Conservation (phyloP, 257 asterid genomes). For the Prunella vulgaris region DNA sequence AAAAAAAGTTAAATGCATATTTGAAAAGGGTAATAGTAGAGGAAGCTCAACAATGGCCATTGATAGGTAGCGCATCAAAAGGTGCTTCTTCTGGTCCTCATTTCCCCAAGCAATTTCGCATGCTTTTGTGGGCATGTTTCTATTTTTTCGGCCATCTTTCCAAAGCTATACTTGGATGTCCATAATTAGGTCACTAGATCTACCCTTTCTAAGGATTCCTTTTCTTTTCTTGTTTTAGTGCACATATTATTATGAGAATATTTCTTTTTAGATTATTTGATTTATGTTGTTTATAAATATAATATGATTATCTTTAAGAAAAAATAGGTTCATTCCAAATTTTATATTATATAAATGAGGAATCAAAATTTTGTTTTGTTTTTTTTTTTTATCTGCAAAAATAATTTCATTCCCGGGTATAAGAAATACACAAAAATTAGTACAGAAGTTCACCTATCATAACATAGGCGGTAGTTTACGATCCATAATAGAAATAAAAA, state of each 20-base stretch:
- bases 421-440: no score
- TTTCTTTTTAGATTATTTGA: neutral
- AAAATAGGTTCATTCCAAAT: no score
- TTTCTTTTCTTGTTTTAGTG: neutral
- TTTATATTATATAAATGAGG: no score
- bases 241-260: neutral
- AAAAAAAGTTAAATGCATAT: neutral
- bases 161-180: neutral
- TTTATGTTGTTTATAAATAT: no score
- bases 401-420: no score
- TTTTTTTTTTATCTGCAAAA: no score
- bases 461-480: no score
- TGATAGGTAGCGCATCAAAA: constrained; percentile 4
- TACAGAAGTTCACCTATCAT: no score
- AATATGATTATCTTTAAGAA: no score
- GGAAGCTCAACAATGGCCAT: neutral
- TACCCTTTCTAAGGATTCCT: neutral
- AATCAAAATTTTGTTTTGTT: no score
- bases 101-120: constrained; percentile 18
- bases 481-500: no score
- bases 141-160: constrained; percentile 1
- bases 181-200: neutral
- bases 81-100: constrained; percentile 11
- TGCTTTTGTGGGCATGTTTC: constrained; percentile 15
- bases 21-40: neutral